Conservation (phyloP, 75 land plant species). For the Cupressus sempervirens region DNA sequence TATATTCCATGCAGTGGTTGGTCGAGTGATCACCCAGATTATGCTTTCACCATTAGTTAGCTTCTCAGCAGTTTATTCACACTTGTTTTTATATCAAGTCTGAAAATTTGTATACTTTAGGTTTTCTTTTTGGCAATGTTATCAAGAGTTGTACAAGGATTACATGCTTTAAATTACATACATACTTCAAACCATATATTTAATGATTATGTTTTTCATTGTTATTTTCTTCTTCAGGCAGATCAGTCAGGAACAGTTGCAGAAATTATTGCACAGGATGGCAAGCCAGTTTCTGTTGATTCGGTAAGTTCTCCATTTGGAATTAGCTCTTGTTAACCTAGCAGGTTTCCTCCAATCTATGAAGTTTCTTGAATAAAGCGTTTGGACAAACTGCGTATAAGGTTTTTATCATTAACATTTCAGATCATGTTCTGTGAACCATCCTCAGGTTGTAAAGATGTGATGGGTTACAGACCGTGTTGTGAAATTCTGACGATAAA, state of each 20-base stretch:
- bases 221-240: conserved; percentile 39
- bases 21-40: too few species aligned
- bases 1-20: too few species aligned
- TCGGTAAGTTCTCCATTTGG: conserved; percentile 25
- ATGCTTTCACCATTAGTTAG: too few species aligned
- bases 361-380: too few species aligned
- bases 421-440: too few species aligned
- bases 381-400: too few species aligned
- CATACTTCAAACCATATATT: background rate
- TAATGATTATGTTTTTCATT: background rate
- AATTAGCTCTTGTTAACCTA: background rate
- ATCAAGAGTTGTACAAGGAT: background rate
- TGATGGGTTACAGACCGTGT: too few species aligned
- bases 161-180: background rate
- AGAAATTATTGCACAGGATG: conserved; percentile 70
- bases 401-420: too few species aligned
- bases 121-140: background rate
- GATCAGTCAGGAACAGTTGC: conserved; percentile 74
- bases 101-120: background rate
- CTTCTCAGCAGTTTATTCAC: background rate
- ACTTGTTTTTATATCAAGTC: background rate
- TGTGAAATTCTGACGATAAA: too few species aligned
- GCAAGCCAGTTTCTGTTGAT: conserved; percentile 71
- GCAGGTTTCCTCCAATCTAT: too few species aligned
- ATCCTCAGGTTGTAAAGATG: too few species aligned